Conservation (phyloP, 495 filamentous ascomycete species). For the Penicillium verhagenii region DNA sequence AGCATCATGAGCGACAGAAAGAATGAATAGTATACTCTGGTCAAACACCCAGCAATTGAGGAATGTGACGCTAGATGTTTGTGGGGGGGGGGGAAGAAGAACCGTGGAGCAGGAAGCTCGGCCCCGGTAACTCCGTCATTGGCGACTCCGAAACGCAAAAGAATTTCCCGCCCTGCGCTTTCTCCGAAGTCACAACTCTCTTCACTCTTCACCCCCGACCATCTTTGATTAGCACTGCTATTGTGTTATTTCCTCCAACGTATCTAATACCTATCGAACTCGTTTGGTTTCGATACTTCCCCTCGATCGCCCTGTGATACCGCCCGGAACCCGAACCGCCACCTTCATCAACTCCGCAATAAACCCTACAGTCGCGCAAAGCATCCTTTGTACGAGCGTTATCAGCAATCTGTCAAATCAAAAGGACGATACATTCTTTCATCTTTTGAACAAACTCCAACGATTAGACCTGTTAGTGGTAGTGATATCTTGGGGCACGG, state of each 20-base stretch:
- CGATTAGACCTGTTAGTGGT: background rate
- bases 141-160: constrained; percentile 33
- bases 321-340: constrained; percentile 11
- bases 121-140: constrained; percentile 49
- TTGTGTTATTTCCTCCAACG: background rate
- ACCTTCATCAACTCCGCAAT: constrained; percentile 2
- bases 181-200: constrained; percentile 6
- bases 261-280: background rate
- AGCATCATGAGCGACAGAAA: constrained; percentile 21
- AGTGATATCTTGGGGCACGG: background rate
- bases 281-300: background rate
- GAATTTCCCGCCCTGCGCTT: constrained; percentile 41
- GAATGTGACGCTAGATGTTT: background rate
- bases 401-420: background rate
- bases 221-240: background rate
- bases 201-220: constrained; percentile 4
- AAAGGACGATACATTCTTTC: background rate
- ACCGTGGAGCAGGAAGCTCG: constrained; percentile 28
- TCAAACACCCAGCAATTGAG: background rate
- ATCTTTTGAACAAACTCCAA: background rate
- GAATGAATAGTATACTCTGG: too few species aligned
- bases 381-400: background rate
- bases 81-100: constrained; percentile 1
- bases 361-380: background rate
- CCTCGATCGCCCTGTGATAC: constrained; percentile 2